phyloP scores from a whole-genome alignment of 2,329 filamentous ascomycete species.

The Albifimbria verrucaria region DNA sequence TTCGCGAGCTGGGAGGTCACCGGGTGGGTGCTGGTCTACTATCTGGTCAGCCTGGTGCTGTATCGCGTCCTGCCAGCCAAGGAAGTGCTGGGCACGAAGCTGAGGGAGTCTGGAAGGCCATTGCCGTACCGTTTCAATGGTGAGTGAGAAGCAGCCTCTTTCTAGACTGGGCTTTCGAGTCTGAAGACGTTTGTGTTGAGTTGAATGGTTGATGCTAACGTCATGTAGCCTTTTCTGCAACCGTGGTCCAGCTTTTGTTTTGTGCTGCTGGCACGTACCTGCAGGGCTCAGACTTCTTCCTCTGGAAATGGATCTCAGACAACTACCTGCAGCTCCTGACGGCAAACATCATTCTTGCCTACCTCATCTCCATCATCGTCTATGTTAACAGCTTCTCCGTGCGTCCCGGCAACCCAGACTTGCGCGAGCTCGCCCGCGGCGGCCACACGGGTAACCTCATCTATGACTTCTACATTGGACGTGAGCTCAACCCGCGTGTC shows the following conservation, averaged over 20 bases:
- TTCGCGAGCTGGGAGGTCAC: constrained; percentile 65
- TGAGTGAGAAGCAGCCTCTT: constrained; percentile 32
- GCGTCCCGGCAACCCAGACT: constrained; percentile 62
- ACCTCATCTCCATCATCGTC: constrained; percentile 66
- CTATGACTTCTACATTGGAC: constrained; percentile 96
- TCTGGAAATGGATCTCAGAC: constrained; percentile 88
- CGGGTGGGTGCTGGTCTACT: constrained; percentile 69
- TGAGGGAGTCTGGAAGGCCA: constrained; percentile 61
- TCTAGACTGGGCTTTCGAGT: too few relatives aligned
- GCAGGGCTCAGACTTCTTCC: constrained; percentile 72
- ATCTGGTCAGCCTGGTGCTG: constrained; percentile 67
- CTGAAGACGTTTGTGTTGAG: too few relatives aligned
- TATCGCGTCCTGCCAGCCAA: constrained; percentile 71
- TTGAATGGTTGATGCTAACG: accelerated
- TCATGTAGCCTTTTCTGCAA: constrained; percentile 64
- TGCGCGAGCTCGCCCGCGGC: constrained; percentile 74
- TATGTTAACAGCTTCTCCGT: constrained; percentile 78
- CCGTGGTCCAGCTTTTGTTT: constrained; percentile 64
- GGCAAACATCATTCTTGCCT: constrained; percentile 73
- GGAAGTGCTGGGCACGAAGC: constrained; percentile 62
- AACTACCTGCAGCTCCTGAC: constrained; percentile 84
- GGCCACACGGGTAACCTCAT: constrained; percentile 77
- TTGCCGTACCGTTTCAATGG: constrained; percentile 78
- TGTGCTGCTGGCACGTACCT: constrained; percentile 68
- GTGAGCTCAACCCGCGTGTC: constrained; percentile 85